Evolutionary conservation across 305 asterid genomes (phyloP).

Genomic region (Andrographis paniculata): DNA sequence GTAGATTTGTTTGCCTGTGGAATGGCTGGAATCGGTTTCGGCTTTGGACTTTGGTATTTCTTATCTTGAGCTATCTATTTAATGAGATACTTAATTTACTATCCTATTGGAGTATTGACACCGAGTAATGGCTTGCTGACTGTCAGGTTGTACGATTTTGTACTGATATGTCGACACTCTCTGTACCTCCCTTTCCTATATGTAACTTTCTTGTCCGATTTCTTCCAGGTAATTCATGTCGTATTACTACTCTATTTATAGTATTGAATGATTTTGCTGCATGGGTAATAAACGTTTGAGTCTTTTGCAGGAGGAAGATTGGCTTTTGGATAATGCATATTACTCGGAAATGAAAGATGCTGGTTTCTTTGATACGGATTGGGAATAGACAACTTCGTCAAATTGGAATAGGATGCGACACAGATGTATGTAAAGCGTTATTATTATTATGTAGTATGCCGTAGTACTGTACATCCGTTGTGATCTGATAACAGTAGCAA

Average conservation of each 20-base stretch:
- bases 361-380: constrained; percentile 73
- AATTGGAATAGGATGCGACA: too few species aligned
- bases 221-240: constrained; percentile 43
- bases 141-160: constrained; percentile 43
- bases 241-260: background rate
- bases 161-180: constrained; percentile 35
- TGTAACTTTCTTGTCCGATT: constrained; percentile 47
- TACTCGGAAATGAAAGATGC: constrained; percentile 97
- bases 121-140: constrained; percentile 10
- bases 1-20: constrained; percentile 51
- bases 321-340: constrained; percentile 84
- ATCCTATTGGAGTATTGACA: background rate
- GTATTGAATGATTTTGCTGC: background rate
- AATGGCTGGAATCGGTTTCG: constrained; percentile 52
- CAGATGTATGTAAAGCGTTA: too few species aligned
- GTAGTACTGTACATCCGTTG: background rate
- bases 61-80: background rate
- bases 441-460: background rate
- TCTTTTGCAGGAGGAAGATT: constrained; percentile 74
- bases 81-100: background rate
- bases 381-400: constrained; percentile 40
- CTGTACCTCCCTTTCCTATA: constrained; percentile 54
- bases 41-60: constrained; percentile 65
- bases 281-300: constrained; percentile 1
- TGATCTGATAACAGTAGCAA: too few species aligned